These are phyloP conservation scores for Diplocarpon mali DNA, from an alignment of 2,329 filamentous ascomycete species.

Conservation along the genomic window DNA sequence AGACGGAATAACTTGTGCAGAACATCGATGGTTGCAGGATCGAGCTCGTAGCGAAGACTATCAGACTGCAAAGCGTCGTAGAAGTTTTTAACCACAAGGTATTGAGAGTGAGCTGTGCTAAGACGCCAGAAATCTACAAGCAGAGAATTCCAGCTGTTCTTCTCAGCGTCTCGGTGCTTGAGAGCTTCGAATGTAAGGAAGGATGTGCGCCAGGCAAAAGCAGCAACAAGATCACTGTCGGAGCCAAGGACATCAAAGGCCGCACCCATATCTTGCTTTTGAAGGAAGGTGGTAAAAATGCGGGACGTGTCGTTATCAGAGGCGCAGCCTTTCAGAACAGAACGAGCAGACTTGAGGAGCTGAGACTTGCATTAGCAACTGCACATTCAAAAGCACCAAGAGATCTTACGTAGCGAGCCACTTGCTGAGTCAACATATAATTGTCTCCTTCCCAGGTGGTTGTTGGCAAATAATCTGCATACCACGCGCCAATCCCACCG, in stretches of 20 bases:
- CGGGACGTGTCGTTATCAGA: constrained; percentile 56
- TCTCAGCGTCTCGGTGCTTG: constrained; percentile 63
- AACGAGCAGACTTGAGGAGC: constrained; percentile 63
- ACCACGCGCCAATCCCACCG: constrained; percentile 65
- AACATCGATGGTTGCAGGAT: constrained; percentile 43
- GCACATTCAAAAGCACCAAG: neutral
- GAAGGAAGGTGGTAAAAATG: constrained; percentile 54
- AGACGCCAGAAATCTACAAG: constrained; percentile 71
- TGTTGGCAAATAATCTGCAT: constrained; percentile 64
- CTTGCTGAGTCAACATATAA: constrained; percentile 75
- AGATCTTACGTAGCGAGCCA: constrained; percentile 47
- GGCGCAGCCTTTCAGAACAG: constrained; percentile 53
- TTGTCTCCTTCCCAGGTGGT: constrained; percentile 45
- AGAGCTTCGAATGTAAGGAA: constrained; percentile 67
- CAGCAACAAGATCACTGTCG: constrained; percentile 59
- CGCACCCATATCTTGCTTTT: constrained; percentile 56
- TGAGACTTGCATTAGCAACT: neutral
- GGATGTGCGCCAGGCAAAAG: constrained; percentile 65
- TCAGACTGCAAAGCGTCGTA: constrained; percentile 54
- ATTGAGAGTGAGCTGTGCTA: constrained; percentile 64
- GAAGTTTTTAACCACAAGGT: constrained; percentile 70
- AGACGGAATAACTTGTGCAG: constrained; percentile 59
- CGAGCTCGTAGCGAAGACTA: constrained; percentile 40
- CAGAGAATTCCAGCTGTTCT: constrained; percentile 66
- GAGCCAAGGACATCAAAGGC: constrained; percentile 64